Percentiles rank a stretch among this genome's conserved stretches.
phyloP scores from a whole-genome alignment of 305 asterid genomes.

The Fraxinus nigra region DNA sequence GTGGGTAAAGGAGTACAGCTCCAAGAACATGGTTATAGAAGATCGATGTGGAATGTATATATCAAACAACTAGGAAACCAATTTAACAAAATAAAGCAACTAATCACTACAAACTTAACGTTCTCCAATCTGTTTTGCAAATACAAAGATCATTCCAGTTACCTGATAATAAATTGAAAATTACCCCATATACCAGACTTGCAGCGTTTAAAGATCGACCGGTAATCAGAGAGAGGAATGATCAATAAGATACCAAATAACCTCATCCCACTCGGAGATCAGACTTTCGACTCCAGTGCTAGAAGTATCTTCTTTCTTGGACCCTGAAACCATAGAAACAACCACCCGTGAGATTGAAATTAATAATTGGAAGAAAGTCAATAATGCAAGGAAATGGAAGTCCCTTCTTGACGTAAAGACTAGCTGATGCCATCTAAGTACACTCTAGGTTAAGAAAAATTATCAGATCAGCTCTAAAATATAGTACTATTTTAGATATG shows the following conservation, averaged over 20 bases:
- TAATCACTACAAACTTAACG: slow-evolving; percentile 6
- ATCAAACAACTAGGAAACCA: background rate
- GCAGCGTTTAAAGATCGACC: slow-evolving; percentile 21
- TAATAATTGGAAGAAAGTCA: background rate
- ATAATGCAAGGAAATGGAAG: slow-evolving; percentile 13
- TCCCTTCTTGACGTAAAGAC: background rate
- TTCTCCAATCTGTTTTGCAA: slow-evolving; percentile 24
- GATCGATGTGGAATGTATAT: background rate
- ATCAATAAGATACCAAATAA: slow-evolving; percentile 16
- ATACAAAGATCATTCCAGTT: slow-evolving; percentile 30
- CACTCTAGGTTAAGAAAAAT: background rate
- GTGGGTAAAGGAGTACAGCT: background rate
- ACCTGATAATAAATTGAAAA: slow-evolving; percentile 6
- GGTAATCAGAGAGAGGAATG: slow-evolving; percentile 21
- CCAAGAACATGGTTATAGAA: background rate
- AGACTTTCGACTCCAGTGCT: slow-evolving; percentile 65
- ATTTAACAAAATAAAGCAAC: slow-evolving; percentile 17
- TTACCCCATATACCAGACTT: slow-evolving; percentile 14
- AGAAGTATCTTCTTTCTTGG: slow-evolving; percentile 82
- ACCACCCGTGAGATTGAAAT: slow-evolving; percentile 1
- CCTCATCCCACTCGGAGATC: slow-evolving; percentile 26
- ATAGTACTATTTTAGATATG: background rate
- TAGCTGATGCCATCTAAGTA: background rate
- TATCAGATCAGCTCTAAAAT: background rate
- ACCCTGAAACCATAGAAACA: slow-evolving; percentile 53